Evolutionary conservation across 2,329 filamentous ascomycete species (phyloP).

Genomic region (Atkinsonella hypoxylon): DNA sequence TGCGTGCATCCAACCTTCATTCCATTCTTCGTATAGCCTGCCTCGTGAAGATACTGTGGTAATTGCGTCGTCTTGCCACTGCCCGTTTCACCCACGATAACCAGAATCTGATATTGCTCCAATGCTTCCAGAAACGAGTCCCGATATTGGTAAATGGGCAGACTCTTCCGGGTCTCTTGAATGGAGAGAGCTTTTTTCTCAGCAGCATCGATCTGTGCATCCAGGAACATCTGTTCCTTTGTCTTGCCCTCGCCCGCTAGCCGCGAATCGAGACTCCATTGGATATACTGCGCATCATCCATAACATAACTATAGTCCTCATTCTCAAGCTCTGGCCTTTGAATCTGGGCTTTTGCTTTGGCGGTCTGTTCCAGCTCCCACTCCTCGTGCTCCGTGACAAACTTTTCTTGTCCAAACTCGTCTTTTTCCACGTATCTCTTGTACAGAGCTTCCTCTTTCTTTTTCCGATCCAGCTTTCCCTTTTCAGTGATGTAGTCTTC

Average conservation of each 20-base stretch:
- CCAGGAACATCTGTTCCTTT: constrained; percentile 66
- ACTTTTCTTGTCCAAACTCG: constrained; percentile 77
- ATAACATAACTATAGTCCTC: constrained; percentile 90
- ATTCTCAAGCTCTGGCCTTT: constrained; percentile 59
- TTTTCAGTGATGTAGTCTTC: constrained; percentile 94
- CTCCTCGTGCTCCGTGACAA: constrained; percentile 86
- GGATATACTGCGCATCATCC: constrained; percentile 78
- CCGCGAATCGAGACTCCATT: constrained; percentile 66
- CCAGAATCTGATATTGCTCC: constrained; percentile 73
- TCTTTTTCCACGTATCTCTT: constrained; percentile 82
- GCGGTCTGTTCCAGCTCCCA: constrained; percentile 87
- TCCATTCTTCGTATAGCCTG: constrained; percentile 73
- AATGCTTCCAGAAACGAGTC: constrained; percentile 80
- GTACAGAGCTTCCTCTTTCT: constrained; percentile 83
- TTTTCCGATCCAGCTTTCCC: constrained; percentile 74
- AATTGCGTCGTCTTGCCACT: constrained; percentile 94
- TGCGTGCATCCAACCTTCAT: constrained; percentile 89
- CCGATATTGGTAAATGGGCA: constrained; percentile 83
- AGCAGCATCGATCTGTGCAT: constrained; percentile 74
- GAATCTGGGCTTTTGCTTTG: constrained; percentile 80
- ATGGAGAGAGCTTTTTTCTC: constrained; percentile 83
- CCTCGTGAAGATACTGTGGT: constrained; percentile 86
- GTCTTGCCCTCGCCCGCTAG: constrained; percentile 60
- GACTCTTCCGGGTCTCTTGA: constrained; percentile 77
- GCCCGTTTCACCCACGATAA: constrained; percentile 90